phyloP scores from a whole-genome alignment of 1,284 basidiomycete species.

The Tausonia pullulans region DNA sequence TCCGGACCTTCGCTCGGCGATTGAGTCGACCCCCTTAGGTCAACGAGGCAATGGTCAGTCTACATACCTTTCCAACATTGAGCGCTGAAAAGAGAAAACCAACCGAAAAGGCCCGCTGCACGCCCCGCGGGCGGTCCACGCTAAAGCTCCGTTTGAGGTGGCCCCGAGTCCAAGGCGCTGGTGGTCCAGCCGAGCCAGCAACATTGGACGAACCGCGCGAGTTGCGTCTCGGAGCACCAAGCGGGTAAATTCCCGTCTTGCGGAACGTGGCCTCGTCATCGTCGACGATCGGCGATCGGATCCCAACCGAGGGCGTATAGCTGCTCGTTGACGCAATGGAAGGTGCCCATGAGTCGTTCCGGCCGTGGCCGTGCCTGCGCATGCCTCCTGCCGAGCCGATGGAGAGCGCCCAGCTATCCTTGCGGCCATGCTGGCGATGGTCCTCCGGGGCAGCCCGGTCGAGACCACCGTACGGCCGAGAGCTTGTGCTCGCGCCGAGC shows the following conservation, averaged over 20 bases:
- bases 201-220: slow-evolving; percentile 4
- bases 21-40: slow-evolving; percentile 24
- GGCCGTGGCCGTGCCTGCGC: neutral
- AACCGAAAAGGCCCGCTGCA: slow-evolving; percentile 23
- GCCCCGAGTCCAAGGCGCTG: slow-evolving; percentile 16
- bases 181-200: slow-evolving; percentile 1
- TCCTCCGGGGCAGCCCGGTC: neutral
- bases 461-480: neutral
- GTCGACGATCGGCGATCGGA: slow-evolving; percentile 3
- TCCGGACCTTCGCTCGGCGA: slow-evolving; percentile 24
- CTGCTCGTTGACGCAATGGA: slow-evolving; percentile 6
- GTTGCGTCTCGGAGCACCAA: slow-evolving; percentile 4
- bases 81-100: slow-evolving; percentile 5
- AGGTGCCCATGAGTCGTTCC: slow-evolving; percentile 17
- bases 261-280: slow-evolving; percentile 4
- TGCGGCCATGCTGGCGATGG: neutral
- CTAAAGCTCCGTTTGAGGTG: slow-evolving; percentile 21
- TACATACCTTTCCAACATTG: no score
- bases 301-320: neutral
- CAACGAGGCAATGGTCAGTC: neutral
- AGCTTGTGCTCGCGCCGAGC: slow-evolving; percentile 16
- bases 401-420: slow-evolving; percentile 10
- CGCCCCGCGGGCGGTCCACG: slow-evolving; percentile 17
- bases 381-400: slow-evolving; percentile 2
- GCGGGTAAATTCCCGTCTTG: slow-evolving; percentile 3